Conservation (phyloP, 2,329 filamentous ascomycete genomes). For the Coleophoma eucalyptorum region DNA sequence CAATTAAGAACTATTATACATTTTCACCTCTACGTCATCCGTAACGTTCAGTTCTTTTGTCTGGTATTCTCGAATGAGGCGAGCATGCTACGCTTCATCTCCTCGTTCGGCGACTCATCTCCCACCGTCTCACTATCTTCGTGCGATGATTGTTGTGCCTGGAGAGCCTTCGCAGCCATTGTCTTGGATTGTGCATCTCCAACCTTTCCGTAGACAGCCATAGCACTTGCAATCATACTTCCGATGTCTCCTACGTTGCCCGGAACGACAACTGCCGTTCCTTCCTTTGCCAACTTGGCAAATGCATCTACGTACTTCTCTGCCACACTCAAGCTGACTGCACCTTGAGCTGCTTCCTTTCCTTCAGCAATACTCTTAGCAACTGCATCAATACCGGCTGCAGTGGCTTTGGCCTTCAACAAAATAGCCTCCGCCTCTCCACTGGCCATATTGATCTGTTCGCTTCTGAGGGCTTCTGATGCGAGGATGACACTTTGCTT, state of each 20-base stretch:
- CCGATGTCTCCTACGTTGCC: constrained; percentile 96
- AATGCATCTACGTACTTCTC: constrained; percentile 99
- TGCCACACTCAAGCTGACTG: constrained; percentile 82
- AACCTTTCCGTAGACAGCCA: constrained; percentile 94
- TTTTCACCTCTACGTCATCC: no score
- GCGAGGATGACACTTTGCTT: constrained; percentile 97
- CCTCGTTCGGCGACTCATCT: constrained; percentile 29
- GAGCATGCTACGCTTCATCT: constrained; percentile 43
- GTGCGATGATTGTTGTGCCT: constrained; percentile 29
- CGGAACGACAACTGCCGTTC: constrained; percentile 91
- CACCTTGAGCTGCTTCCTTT: constrained; percentile 71
- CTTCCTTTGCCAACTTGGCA: constrained; percentile 86
- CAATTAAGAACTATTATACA: no score
- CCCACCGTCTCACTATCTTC: constrained; percentile 19
- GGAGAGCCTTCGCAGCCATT: constrained; percentile 51
- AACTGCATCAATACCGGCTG: constrained; percentile 82
- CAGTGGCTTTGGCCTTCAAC: constrained; percentile 81
- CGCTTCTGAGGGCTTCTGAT: constrained; percentile 82
- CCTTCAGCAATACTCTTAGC: constrained; percentile 72
- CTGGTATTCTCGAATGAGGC: constrained; percentile 40
- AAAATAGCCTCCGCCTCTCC: constrained; percentile 94
- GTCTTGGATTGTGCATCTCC: constrained; percentile 72
- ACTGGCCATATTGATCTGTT: constrained; percentile 88
- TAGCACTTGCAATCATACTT: constrained; percentile 92
- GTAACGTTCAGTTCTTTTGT: constrained; percentile 17